These are phyloP conservation scores for Macrotyloma uniflorum DNA, from an alignment of 306 rosid species.

Conservation along the genomic window DNA sequence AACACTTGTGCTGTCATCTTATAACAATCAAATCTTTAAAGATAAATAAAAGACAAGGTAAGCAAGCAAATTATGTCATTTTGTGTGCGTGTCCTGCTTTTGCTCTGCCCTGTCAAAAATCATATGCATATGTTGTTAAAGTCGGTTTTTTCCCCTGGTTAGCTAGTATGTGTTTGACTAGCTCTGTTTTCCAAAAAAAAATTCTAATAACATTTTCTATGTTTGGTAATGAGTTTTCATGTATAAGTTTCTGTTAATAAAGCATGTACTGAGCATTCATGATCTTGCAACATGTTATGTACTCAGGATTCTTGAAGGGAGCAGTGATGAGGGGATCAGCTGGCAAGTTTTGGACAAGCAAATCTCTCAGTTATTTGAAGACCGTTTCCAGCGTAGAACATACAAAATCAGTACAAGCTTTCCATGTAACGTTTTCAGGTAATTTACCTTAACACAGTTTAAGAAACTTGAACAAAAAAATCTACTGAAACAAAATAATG, in stretches of 20 bases:
- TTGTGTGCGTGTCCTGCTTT: neutral
- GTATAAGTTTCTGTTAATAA: slow-evolving; percentile 13
- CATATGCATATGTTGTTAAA: slow-evolving; percentile 1
- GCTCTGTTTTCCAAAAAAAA: neutral
- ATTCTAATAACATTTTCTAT: slow-evolving; percentile 16
- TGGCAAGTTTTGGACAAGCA: slow-evolving; percentile 80
- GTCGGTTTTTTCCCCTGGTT: neutral
- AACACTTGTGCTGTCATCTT: neutral
- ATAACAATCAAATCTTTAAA: neutral
- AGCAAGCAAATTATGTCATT: neutral
- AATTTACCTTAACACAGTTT: slow-evolving; percentile 1
- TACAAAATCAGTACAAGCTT: slow-evolving; percentile 50
- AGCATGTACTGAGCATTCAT: slow-evolving; percentile 20
- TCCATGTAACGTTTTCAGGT: slow-evolving; percentile 72
- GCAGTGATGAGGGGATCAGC: slow-evolving; percentile 70
- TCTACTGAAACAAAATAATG: no score
- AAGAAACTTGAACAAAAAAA: neutral
- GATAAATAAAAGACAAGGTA: neutral
- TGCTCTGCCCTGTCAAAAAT: neutral
- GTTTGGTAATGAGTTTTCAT: neutral
- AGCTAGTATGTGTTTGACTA: neutral
- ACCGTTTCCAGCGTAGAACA: slow-evolving; percentile 69
- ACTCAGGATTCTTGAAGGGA: slow-evolving; percentile 86
- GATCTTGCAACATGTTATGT: slow-evolving; percentile 12
- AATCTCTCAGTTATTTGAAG: slow-evolving; percentile 61